phyloP scores from a whole-genome alignment of 176 grass and related monocot species.

The Carex pumila region DNA sequence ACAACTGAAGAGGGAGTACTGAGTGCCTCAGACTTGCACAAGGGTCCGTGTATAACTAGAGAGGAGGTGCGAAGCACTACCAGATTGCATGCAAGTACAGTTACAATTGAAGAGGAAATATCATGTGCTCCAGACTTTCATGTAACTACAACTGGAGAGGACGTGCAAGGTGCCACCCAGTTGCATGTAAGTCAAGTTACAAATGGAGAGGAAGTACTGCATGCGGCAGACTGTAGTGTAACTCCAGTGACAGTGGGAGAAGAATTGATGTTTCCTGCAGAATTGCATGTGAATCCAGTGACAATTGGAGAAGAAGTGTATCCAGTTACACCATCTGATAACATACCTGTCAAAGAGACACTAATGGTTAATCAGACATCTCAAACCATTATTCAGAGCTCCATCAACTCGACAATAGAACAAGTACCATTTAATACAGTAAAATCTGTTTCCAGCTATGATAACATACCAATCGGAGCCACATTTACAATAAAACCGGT shows the following conservation, averaged over 20 bases:
- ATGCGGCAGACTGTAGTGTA: background rate
- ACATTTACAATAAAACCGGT: constrained; percentile 21
- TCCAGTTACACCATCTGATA: background rate
- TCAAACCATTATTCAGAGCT: background rate
- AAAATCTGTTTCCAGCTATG: background rate
- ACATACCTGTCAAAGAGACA: background rate
- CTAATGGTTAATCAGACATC: background rate
- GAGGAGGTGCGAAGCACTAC: background rate
- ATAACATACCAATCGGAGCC: background rate
- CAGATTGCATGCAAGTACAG: background rate
- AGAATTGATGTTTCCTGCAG: background rate
- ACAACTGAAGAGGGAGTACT: background rate
- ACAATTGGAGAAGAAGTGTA: background rate
- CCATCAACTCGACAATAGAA: background rate
- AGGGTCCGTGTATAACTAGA: background rate
- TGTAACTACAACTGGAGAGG: background rate
- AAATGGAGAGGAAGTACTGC: background rate
- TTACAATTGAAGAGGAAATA: background rate
- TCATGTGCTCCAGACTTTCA: background rate
- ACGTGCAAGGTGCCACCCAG: background rate
- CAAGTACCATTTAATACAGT: background rate
- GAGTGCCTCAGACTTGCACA: background rate
- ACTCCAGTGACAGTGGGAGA: background rate
- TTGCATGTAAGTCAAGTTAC: background rate
- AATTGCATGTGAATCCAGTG: background rate